These are phyloP conservation scores for Penicillium dipodomyicola DNA, from an alignment of 495 filamentous ascomycete genomes.

Conservation along the genomic window DNA sequence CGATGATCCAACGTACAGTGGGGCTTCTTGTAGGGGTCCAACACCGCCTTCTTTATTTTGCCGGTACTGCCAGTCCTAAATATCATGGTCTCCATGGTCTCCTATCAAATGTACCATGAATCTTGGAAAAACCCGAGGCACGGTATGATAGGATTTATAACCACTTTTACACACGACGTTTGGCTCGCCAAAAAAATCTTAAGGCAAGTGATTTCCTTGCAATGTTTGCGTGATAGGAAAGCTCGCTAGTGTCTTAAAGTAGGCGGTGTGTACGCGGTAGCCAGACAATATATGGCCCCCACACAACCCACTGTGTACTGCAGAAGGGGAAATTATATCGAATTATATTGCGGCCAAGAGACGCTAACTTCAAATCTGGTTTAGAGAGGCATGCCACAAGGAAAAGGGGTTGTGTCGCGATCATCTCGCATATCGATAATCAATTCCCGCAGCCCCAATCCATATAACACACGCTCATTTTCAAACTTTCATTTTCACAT, in stretches of 20 bases:
- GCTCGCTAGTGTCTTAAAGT: neutral
- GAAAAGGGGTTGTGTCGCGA: slow-evolving; percentile 2
- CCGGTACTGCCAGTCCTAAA: slow-evolving; percentile 1
- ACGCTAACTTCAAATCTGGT: neutral
- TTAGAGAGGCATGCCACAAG: neutral
- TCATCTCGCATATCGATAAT: neutral
- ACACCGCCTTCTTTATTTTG: neutral
- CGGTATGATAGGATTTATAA: neutral
- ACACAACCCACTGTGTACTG: neutral
- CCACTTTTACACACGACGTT: neutral
- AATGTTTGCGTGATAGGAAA: neutral
- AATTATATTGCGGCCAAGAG: slow-evolving; percentile 4
- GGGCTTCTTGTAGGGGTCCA: neutral
- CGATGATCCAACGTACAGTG: neutral
- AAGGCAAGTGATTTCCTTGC: neutral
- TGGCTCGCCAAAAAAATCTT: neutral
- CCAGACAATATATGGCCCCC: neutral
- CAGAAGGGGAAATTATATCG: neutral
- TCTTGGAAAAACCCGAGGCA: neutral
- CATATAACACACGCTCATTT: slow-evolving; percentile 7
- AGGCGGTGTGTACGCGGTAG: neutral
- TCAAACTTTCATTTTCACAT: slow-evolving; percentile 1
- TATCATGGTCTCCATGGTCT: neutral
- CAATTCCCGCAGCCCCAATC: neutral
- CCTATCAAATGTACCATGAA: neutral